These are phyloP conservation scores for Botrytis sinoallii DNA, from an alignment of 2,329 filamentous ascomycete species.

Conservation along the genomic window DNA sequence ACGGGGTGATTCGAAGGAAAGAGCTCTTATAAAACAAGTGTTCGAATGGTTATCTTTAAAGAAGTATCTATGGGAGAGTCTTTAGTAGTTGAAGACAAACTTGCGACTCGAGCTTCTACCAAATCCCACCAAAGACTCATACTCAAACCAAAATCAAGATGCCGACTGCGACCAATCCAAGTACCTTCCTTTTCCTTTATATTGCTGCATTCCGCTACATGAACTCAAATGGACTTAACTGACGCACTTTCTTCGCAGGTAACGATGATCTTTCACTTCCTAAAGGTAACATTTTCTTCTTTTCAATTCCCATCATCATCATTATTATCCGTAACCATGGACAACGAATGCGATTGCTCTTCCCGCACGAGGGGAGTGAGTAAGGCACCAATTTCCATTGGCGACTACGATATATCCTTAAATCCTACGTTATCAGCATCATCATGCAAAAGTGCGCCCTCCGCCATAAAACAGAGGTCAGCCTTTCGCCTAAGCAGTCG, in stretches of 20 bases:
- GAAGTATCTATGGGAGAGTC: neutral
- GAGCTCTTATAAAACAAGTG: neutral
- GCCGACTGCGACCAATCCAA: neutral
- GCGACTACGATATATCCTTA: conserved; percentile 9
- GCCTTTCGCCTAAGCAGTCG: neutral
- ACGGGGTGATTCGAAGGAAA: neutral
- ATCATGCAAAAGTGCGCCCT: neutral
- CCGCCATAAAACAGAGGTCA: neutral
- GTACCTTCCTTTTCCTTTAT: conserved; percentile 11
- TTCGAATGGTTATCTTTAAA: neutral
- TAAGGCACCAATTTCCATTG: conserved; percentile 9
- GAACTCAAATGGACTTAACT: conserved; percentile 21
- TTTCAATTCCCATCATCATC: conserved; percentile 16
- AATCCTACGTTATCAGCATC: conserved; percentile 8
- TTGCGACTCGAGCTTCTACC: neutral
- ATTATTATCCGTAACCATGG: conserved; percentile 17
- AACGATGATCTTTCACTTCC: conserved; percentile 63
- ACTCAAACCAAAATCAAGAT: neutral
- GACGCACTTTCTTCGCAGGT: conserved; percentile 40
- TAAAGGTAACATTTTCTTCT: conserved; percentile 49
- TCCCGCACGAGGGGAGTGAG: neutral
- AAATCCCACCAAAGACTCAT: neutral
- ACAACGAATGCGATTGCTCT: conserved; percentile 16
- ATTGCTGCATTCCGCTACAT: too few relatives aligned
- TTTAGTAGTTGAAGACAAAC: neutral